A percentile compares a stretch with the other conserved stretches of the same genome.
Conservation (phyloP, 306 rosid genomes). For the Comarum palustre region DNA sequence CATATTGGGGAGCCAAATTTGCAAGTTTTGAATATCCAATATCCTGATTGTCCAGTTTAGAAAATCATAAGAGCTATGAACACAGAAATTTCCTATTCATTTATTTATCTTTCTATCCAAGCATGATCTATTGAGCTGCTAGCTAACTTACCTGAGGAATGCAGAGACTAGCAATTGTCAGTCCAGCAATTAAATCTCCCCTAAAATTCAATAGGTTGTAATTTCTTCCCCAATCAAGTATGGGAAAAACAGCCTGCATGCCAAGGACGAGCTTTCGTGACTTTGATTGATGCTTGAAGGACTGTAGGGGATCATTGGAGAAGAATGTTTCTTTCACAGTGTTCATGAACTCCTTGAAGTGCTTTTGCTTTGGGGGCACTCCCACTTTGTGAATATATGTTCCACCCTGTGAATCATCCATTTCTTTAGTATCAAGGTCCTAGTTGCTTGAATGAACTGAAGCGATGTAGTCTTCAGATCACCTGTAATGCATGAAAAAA, state of each 20-base stretch:
- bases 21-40: slow-evolving; percentile 92
- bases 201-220: slow-evolving; percentile 66
- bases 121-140: slow-evolving; percentile 13
- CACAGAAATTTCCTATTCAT: not conserved
- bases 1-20: slow-evolving; percentile 80
- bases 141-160: slow-evolving; percentile 78
- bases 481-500: slow-evolving; percentile 31
- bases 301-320: slow-evolving; percentile 78
- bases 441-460: slow-evolving; percentile 42
- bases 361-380: slow-evolving; percentile 72
- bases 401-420: slow-evolving; percentile 28
- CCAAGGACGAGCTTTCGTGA: slow-evolving; percentile 66
- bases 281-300: slow-evolving; percentile 72
- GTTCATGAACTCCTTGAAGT: slow-evolving; percentile 63
- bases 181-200: slow-evolving; percentile 80
- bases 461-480: slow-evolving; percentile 32
- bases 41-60: slow-evolving; percentile 51
- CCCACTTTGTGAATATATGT: slow-evolving; percentile 63
- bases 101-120: not conserved
- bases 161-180: slow-evolving; percentile 96
- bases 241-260: slow-evolving; percentile 73
- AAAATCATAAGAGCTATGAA: slow-evolving; percentile 28
- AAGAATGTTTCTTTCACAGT: slow-evolving; percentile 78
- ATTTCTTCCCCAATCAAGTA: slow-evolving; percentile 66
- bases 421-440: slow-evolving; percentile 38